phyloP scores from a whole-genome alignment of 1,284 basidiomycete genomes.

The Ustilago shanxiensis region DNA sequence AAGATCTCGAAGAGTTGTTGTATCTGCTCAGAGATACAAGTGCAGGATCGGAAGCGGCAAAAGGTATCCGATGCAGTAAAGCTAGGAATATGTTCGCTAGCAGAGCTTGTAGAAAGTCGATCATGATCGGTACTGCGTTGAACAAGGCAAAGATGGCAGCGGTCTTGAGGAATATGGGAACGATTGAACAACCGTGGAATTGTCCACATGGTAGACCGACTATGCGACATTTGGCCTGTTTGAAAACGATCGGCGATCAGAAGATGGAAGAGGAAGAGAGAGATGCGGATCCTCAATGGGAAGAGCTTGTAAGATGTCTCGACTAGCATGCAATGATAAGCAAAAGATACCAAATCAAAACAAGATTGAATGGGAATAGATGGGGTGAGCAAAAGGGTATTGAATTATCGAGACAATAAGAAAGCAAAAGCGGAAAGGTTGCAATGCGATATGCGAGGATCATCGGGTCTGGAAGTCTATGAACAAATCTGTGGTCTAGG shows the following conservation, averaged over 20 bases:
- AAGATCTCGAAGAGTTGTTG: constrained; percentile 92
- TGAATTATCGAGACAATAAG: constrained; percentile 1
- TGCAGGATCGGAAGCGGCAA: constrained; percentile 74
- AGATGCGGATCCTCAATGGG: constrained; percentile 18
- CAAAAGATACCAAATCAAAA: neutral
- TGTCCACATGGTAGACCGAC: constrained; percentile 96
- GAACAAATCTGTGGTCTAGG: neutral
- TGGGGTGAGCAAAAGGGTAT: constrained; percentile 4
- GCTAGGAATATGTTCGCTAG: constrained; percentile 96
- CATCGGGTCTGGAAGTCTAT: neutral
- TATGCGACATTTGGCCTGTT: constrained; percentile 76
- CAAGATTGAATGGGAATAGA: neutral
- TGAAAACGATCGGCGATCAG: constrained; percentile 26
- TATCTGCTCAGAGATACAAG: constrained; percentile 84
- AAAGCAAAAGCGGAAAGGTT: neutral
- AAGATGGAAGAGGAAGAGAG: neutral
- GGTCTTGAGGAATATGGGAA: constrained; percentile 91
- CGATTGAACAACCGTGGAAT: constrained; percentile 96
- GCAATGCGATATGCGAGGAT: constrained; percentile 9
- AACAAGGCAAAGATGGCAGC: constrained; percentile 81
- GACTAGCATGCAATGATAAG: constrained; percentile 3
- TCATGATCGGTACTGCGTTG: constrained; percentile 93
- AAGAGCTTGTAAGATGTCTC: constrained; percentile 20
- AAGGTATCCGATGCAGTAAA: constrained; percentile 86
- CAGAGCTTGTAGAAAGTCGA: constrained; percentile 92